These are phyloP conservation scores for Eucalyptus lansdowneana DNA, from an alignment of 345 rosid genomes.

Conservation along the genomic window DNA sequence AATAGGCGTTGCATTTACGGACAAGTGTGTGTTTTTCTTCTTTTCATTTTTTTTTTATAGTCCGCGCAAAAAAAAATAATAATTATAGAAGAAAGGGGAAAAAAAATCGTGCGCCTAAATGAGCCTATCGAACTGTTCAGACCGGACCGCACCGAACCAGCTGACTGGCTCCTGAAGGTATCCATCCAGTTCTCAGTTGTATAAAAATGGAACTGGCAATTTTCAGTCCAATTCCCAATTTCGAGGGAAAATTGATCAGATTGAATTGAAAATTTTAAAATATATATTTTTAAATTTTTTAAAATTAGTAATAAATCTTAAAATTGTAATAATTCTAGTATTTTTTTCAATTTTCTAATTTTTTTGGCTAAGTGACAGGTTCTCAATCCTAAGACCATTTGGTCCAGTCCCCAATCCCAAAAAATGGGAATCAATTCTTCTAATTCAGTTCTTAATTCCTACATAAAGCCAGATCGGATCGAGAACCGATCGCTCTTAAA, in stretches of 20 bases:
- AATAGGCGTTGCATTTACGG: not conserved
- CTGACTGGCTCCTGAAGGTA: rapidly evolving
- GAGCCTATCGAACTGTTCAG: rapidly evolving
- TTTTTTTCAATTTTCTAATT: too few relatives aligned
- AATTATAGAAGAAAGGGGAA: not conserved
- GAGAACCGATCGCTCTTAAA: rapidly evolving
- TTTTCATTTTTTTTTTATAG: not conserved
- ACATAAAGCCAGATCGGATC: rapidly evolving
- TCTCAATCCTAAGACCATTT: rapidly evolving
- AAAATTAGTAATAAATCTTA: too few relatives aligned
- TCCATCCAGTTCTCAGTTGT: rapidly evolving
- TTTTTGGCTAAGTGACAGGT: rapidly evolving
- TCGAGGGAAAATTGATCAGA: rapidly evolving
- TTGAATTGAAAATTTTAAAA: rapidly evolving
- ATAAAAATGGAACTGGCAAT: too few relatives aligned
- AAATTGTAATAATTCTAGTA: too few relatives aligned
- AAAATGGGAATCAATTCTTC: rapidly evolving
- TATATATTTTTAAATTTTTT: too few relatives aligned
- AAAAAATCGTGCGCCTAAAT: not conserved
- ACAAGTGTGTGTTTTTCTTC: not conserved
- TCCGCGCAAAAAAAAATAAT: not conserved
- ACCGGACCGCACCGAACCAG: rapidly evolving
- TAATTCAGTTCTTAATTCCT: rapidly evolving
- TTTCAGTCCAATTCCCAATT: rapidly evolving
- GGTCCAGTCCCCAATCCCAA: rapidly evolving